phyloP scores from a whole-genome alignment of 352 stramenopile genomes.

The Aphanomyces invadans region DNA sequence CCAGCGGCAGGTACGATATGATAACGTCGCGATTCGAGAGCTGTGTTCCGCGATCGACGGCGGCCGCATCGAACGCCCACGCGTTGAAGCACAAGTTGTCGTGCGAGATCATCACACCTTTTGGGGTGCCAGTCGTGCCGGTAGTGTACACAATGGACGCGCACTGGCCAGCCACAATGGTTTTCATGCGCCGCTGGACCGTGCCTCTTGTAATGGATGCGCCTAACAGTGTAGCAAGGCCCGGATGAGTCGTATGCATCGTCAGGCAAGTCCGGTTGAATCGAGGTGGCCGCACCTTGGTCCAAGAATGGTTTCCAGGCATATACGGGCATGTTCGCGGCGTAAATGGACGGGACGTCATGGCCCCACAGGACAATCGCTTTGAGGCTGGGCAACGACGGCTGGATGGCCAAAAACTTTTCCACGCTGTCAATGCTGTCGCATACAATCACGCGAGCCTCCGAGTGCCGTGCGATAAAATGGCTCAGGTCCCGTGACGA shows the following conservation, averaged over 20 bases:
- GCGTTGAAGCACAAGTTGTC: constrained; percentile 73
- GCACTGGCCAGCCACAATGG: constrained; percentile 76
- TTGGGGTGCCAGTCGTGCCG: constrained; percentile 89
- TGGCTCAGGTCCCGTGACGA: constrained; percentile 89
- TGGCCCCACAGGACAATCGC: constrained; percentile 91
- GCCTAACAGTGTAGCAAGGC: too few relatives aligned
- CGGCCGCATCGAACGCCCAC: constrained; percentile 58
- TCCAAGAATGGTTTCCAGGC: constrained; percentile 68
- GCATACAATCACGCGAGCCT: constrained; percentile 88
- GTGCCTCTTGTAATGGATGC: constrained; percentile 53
- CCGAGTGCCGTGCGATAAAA: constrained; percentile 91
- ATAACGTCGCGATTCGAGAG: constrained; percentile 66
- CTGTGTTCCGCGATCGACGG: constrained; percentile 38
- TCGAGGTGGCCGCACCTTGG: too few relatives aligned
- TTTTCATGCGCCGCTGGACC: constrained; percentile 64
- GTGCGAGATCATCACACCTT: constrained; percentile 95
- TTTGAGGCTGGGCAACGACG: constrained; percentile 87
- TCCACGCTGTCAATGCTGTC: constrained; percentile 89
- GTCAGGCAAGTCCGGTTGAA: too few relatives aligned
- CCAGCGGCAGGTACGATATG: constrained; percentile 85
- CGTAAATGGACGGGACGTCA: constrained; percentile 50
- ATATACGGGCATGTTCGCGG: constrained; percentile 69
- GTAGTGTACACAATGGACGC: constrained; percentile 92
- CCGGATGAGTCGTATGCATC: too few relatives aligned
- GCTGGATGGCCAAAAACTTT: constrained; percentile 87